These are phyloP conservation scores for Tolypocladium ophioglossoides DNA, from an alignment of 2,329 filamentous ascomycete genomes.

Conservation along the genomic window DNA sequence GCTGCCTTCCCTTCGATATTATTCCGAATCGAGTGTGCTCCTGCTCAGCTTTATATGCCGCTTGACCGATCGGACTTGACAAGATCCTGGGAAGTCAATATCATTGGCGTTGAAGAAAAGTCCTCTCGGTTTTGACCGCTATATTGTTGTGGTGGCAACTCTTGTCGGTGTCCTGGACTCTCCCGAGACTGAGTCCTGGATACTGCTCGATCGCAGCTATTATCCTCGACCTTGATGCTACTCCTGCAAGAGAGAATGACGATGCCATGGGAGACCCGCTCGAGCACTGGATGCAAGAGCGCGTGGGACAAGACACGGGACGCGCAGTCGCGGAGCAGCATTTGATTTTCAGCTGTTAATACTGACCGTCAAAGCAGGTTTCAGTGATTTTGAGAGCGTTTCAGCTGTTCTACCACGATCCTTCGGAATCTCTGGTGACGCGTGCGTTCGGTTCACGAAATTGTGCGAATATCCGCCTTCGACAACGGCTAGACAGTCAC, in stretches of 20 bases:
- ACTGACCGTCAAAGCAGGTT: slow-evolving; percentile 23
- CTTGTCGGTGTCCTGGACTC: too few relatives aligned
- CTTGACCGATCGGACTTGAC: not conserved
- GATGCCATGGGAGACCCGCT: not conserved
- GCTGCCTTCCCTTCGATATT: too few relatives aligned
- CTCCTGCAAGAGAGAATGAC: not conserved
- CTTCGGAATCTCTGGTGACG: slow-evolving; percentile 28
- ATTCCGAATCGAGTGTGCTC: too few relatives aligned
- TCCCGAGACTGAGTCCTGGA: not conserved
- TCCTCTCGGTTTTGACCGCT: too few relatives aligned
- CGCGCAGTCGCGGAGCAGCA: not conserved
- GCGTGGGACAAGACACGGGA: not conserved
- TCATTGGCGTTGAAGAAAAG: too few relatives aligned
- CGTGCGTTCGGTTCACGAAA: slow-evolving; percentile 19
- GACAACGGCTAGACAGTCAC: slow-evolving; percentile 14
- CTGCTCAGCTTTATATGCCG: too few relatives aligned
- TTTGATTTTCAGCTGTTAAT: not conserved
- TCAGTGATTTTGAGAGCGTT: slow-evolving; percentile 30
- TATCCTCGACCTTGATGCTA: not conserved
- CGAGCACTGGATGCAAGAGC: not conserved
- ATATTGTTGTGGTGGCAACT: too few relatives aligned
- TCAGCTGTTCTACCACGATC: slow-evolving; percentile 27
- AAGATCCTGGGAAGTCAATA: not conserved
- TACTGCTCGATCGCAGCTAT: not conserved
- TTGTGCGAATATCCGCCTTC: slow-evolving; percentile 12